Evolutionary conservation across 306 rosid genomes (phyloP), one percentile per base, ranked within the genome.

Genomic region (Macrotyloma uniflorum): DNA sequence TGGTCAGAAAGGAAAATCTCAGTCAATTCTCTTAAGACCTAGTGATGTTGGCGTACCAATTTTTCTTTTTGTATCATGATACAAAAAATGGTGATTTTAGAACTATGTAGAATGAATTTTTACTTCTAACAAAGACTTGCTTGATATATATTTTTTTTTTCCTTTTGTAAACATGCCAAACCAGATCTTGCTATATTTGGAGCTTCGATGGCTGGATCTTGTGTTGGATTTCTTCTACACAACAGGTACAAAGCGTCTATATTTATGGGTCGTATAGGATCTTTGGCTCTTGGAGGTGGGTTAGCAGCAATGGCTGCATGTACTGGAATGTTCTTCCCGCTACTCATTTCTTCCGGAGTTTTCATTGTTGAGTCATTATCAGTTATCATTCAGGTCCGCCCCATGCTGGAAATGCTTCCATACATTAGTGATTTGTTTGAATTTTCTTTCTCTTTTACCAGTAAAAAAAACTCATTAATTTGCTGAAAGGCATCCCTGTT

Each of bases 201-300:
- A 79, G 98, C 96, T 72, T 95, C 98, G 79, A 92, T 95, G 98
- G 97, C 97, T 59, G 98, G 98, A 85, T 92, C 98, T 58, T 95
- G 98, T 84, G 95, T 88, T 66, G 98, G 98, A 67, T 95, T 95
- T 88, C 98, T 95, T 80, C 85, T 92, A 81, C 91, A 95, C 90
- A 92, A 95, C 79, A 88, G 98, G 70, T 87, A 89, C 86, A 95
- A 80, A 80, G 98, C 98, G 50, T 95, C 98, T 20, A 73, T 95
- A 46, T 85, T 88, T 73, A 95, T 95, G 98, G 98, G 98, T 42
- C 88, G 86, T 40, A 87, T 90, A 4, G 98, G 98, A 74, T 95
- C 98, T 72, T 84, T 95, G 87, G 98, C 98, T 62, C 89, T 95
- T 15, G 98, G 98, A 10, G 97, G 89, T 38, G 98, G 91, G 67